Evolutionary conservation across 2,329 filamentous ascomycete species (phyloP), one percentile per base, ranked within the genome.

Genomic region (Colletotrichum sp.): DNA sequence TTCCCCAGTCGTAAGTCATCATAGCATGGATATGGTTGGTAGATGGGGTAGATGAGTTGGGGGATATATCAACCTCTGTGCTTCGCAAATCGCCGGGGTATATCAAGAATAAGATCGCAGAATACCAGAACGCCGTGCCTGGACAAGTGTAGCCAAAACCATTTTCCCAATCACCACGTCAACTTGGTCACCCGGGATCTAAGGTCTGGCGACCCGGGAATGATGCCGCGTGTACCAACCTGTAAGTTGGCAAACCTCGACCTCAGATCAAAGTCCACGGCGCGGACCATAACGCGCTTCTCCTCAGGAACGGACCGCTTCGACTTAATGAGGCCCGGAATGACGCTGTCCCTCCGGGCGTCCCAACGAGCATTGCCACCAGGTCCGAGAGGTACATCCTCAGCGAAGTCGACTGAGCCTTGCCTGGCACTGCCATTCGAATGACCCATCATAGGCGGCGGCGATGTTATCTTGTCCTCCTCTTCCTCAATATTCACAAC

Each of bases 221-320:
- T 85, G n/a, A 90, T 81, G 8, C 88, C 88, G 55, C 90, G 84
- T 10, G 89, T 90, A n/a, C 90, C 90, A 36, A 91, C 90, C 75
- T 87, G 84, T 30, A 92, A 82, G 12, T 85, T 82, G 6, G 90
- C 90, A 69, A 83, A 85, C 62, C 88, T 87, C 65, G 87, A 85
- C 36, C 89, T 87, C 64, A 92, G 84, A 79, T 92, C 88, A 79
- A 92, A 92, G 77, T 92, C 88, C 24, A 91, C 89, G 0, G 88
- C 84, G 72, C 88, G 86, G 62, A 92, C 86, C 86, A 91, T 91
- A 72, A 92, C 85, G 12, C 90, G 88, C 79, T 85, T 90, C 72
- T 89, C 86, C 75, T 90, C 89, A 0, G 90, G 89, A 8, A 92
- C 86, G 8, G 80, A 82, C 66, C 77, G 80, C 60, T 79, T 80